A percentile compares a stretch with the other conserved stretches of the same genome.
These are phyloP conservation scores for Rubus parviflorus DNA, from an alignment of 306 rosid genomes.

Conservation along the genomic window DNA sequence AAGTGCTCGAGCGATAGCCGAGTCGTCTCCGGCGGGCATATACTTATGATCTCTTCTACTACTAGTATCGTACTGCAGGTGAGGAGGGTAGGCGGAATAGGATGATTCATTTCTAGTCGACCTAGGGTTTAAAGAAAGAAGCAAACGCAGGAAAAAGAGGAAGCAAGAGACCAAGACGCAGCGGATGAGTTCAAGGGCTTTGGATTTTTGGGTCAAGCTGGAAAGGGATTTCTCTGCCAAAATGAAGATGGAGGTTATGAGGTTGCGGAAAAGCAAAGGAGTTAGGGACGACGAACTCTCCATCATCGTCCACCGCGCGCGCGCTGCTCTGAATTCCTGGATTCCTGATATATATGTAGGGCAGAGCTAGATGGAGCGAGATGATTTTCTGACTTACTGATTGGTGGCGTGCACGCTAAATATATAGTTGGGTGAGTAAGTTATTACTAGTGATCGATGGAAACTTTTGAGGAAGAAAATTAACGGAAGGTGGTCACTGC, in stretches of 20 bases:
- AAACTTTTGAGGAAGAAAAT: no score
- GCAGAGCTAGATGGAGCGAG: no score
- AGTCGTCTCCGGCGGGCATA: constrained; percentile 20
- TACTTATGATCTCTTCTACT: background rate
- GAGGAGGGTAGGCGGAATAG: background rate
- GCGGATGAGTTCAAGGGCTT: constrained; percentile 51
- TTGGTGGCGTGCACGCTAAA: no score
- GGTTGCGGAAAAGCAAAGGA: constrained; percentile 46
- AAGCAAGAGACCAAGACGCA: constrained; percentile 28
- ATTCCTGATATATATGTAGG: no score
- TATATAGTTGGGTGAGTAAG: no score
- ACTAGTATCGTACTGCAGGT: background rate
- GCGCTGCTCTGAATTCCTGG: no score
- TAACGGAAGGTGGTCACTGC: no score
- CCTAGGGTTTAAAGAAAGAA: constrained; percentile 37
- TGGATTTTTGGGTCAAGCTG: constrained; percentile 35
- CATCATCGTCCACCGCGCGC: constrained; percentile 30
- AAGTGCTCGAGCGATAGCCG: constrained; percentile 63
- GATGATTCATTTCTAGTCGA: background rate
- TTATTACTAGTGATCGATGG: no score
- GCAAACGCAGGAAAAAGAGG: constrained; percentile 49
- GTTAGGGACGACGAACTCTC: constrained; percentile 36
- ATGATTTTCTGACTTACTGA: no score
- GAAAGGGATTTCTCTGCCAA: constrained; percentile 38
- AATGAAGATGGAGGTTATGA: constrained; percentile 37